Base-by-base conservation (phyloP, 768 basidiomycete species). In the Collybia mongolica region DNA sequence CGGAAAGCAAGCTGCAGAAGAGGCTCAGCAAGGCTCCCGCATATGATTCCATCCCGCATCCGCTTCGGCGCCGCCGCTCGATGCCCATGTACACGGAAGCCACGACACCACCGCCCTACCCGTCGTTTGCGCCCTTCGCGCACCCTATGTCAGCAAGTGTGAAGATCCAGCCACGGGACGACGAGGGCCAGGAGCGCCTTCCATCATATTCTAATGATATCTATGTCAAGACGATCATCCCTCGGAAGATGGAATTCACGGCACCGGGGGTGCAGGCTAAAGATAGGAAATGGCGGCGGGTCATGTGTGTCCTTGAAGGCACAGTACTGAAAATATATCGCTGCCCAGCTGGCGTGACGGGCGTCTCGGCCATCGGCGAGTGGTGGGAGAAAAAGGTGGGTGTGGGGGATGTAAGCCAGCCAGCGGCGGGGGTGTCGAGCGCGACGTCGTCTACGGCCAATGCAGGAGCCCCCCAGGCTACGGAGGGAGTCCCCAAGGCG, bases 161-260 rank as follows among this genome's bases (percentile, higher is more conserved):
- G 22, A 29, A 45, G 20, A 71, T 81, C 46, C 63, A 65, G 57
- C 80, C 82, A 1, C 72, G 76, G 8, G 88, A 88, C n/a, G 91
- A 95, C 52, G 96, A 96, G 63, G 96, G 92, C 7, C 69, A 58
- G 41, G 96, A 99, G 67, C 66, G 65, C 35, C 76, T 99, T 1
- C 97, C 97, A 0, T 37, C 65, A 5, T 99, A 99, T 66, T 80
- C 79, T 53, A 98, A 97, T 68, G 69, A 75, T 14, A 80, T 98
- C 15, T 85, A 90, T 60, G 81, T 98, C 59, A 78, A 82, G 29
- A 91, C 86, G 2, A 76, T 85, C 47, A 80, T 99, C 73, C 88
- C 88, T 1, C 82, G 90, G 41, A 99, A 99, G 75, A 81, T 94
- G 84, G 97, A 99, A 73, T 98, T 99, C 63, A 73, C 70, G 3